Evolutionary conservation across 352 stramenopile genomes (phyloP).

Genomic region (Blastocystis hominis): DNA sequence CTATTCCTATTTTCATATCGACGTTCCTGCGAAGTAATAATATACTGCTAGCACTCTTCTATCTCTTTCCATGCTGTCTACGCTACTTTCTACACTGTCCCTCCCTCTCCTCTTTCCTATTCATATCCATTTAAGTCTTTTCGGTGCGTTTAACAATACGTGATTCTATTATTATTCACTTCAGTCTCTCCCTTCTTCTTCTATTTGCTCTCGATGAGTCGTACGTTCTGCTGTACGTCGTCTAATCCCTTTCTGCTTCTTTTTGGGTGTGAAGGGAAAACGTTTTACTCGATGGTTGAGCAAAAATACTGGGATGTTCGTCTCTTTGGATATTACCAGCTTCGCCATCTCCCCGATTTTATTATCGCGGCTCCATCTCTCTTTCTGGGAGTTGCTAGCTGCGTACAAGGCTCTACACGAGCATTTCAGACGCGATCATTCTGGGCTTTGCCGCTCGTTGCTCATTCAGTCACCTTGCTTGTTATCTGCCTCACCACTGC

Average conservation of each 20-base stretch:
- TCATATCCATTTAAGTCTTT: not conserved
- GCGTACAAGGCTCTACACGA: not conserved
- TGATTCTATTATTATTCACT: not conserved
- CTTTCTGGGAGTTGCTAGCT: not conserved
- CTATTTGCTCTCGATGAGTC: not conserved
- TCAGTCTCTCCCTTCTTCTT: not conserved
- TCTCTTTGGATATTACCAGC: conserved; percentile 17
- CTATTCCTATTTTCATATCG: not conserved
- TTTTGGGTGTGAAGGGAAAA: not conserved
- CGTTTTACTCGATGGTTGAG: conserved; percentile 5
- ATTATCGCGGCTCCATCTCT: not conserved
- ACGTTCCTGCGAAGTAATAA: not conserved
- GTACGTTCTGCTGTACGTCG: not conserved
- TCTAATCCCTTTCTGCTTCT: not conserved
- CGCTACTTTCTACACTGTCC: not conserved
- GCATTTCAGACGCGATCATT: not conserved
- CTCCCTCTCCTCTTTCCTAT: not conserved
- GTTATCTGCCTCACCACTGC: not conserved
- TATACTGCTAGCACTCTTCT: not conserved
- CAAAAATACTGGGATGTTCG: conserved; percentile 39
- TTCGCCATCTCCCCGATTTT: conserved; percentile 13
- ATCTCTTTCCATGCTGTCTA: not conserved
- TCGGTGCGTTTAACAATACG: not conserved
- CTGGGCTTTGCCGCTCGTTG: not conserved
- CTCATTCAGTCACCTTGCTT: not conserved